Evolutionary conservation across 2,329 filamentous ascomycete species (phyloP), one percentile per base, ranked within the genome.

Genomic region (Fusarium sp.): DNA sequence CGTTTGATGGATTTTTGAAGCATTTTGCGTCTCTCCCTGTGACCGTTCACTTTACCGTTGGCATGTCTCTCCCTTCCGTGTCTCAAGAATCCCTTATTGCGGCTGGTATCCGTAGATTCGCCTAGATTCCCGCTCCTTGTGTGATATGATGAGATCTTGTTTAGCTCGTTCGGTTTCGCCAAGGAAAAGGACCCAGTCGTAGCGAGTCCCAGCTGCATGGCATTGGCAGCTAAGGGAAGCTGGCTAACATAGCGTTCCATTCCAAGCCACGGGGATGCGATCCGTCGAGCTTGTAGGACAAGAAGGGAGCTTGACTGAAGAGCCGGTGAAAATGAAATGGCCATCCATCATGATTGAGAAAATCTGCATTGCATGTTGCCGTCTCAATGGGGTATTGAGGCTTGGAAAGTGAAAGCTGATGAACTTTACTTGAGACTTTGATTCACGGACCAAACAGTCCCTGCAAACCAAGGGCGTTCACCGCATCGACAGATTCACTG

Each of bases 51-150:
- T 55, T 28, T 29, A 43, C 53, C 48, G 53, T 68, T 70, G 67
- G 63, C 57, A 70, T 70, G 66, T 68, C 57, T 68, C 52, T 62
- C 63, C 67, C 66, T 70, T 61, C 63, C 48, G 44, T 64, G 63
- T 61, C 67, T 61, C 48, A 37, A 48, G 10, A 35, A 56, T 56
- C 52, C 66, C 57, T 59, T 42, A 39, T 31, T 41, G 28, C 39
- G 38, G 39, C 57, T 67, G 53, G 60, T n/a, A n/a, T n/a, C n/a
- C n/a, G n/a, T 49, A 65, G 54, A 65, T 57, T 68, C 65, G 66
- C 65, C 66, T 65, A 66, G 66, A 68, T 68, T 69, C 46, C 66
- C 66, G 54, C 59, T 54, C 63, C 47, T 37, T 46, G 39, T 63
- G 53, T 53, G n/a, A n/a, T n/a, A n/a, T n/a, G n/a, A 42, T 49